Evolutionary conservation across 2,329 filamentous ascomycete genomes (phyloP).

Genomic region (Penicillium digitatum): DNA sequence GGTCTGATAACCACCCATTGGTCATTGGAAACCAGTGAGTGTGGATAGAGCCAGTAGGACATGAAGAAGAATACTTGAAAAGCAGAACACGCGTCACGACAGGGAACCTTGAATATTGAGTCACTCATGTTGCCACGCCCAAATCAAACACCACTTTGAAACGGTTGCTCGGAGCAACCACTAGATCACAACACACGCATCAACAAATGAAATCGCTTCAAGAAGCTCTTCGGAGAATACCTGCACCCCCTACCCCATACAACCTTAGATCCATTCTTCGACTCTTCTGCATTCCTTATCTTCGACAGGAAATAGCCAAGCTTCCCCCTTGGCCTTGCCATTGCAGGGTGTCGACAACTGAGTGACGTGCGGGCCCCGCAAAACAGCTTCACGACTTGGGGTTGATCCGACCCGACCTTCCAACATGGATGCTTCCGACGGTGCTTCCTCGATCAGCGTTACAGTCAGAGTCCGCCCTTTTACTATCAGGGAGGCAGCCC

Average conservation of each 20-base stretch:
- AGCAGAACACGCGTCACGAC: neutral
- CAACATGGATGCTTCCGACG: constrained; percentile 43
- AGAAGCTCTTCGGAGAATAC: constrained; percentile 27
- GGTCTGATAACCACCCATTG: neutral
- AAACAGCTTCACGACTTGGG: constrained; percentile 16
- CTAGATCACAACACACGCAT: constrained; percentile 25
- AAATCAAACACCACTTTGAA: constrained; percentile 18
- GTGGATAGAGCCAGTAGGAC: neutral
- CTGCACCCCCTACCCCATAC: constrained; percentile 26
- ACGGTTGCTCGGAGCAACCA: constrained; percentile 36
- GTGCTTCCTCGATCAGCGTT: constrained; percentile 50
- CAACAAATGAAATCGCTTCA: constrained; percentile 27
- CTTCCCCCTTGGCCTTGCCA: constrained; percentile 17
- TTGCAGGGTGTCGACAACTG: constrained; percentile 18
- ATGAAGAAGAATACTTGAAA: constrained; percentile 6
- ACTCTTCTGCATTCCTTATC: constrained; percentile 15
- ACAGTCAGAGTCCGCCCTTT: constrained; percentile 62
- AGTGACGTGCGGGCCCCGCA: constrained; percentile 22
- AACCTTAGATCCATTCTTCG: constrained; percentile 27
- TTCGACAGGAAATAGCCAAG: constrained; percentile 12
- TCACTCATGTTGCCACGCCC: constrained; percentile 1
- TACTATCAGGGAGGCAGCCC: constrained; percentile 88
- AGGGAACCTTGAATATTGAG: neutral
- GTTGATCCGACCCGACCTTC: constrained; percentile 9
- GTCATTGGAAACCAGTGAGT: constrained; percentile 1